Evolutionary conservation across 192 early-diverging fungal genomes (phyloP).

Genomic region (Fimicolochytrium jonesii): DNA sequence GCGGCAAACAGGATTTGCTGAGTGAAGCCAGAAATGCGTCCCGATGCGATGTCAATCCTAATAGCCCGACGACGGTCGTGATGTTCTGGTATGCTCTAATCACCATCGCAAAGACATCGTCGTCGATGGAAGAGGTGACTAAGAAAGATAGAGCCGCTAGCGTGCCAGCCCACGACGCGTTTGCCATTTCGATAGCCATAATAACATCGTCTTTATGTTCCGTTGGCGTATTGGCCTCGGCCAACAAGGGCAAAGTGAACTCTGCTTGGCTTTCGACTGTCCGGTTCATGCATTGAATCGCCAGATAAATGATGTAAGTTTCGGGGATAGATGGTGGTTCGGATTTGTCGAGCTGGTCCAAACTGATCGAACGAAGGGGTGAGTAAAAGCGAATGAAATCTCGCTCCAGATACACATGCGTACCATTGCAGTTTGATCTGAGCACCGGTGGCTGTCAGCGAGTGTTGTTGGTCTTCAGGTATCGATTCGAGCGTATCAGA

Average conservation of each 20-base stretch:
- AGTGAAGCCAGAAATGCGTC: constrained; percentile 82
- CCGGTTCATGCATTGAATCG: constrained; percentile 63
- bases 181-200: constrained; percentile 72
- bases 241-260: constrained; percentile 51
- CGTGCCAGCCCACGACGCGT: constrained; percentile 74
- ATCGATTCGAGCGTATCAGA: constrained; percentile 13
- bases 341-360: constrained; percentile 90
- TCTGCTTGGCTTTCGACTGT: constrained; percentile 70
- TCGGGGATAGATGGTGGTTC: constrained; percentile 87
- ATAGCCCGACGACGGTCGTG: constrained; percentile 73
- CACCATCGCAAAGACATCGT: constrained; percentile 69
- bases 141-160: constrained; percentile 74
- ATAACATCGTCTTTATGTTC: constrained; percentile 46
- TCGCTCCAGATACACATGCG: too few relatives aligned
- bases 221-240: constrained; percentile 32
- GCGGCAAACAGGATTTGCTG: constrained; percentile 79
- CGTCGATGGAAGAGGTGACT: constrained; percentile 73
- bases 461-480: constrained; percentile 16
- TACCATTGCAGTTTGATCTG: constrained; percentile 72
- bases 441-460: constrained; percentile 47
- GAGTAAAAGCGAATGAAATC: too few relatives aligned
- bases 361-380: constrained; percentile 31
- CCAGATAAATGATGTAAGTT: constrained; percentile 78
- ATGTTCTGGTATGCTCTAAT: constrained; percentile 71
- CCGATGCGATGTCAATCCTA: constrained; percentile 71